A percentile compares a stretch with the other conserved stretches of the same genome.
phyloP scores from a whole-genome alignment of 768 basidiomycete species.

The Suillus alpinus region DNA sequence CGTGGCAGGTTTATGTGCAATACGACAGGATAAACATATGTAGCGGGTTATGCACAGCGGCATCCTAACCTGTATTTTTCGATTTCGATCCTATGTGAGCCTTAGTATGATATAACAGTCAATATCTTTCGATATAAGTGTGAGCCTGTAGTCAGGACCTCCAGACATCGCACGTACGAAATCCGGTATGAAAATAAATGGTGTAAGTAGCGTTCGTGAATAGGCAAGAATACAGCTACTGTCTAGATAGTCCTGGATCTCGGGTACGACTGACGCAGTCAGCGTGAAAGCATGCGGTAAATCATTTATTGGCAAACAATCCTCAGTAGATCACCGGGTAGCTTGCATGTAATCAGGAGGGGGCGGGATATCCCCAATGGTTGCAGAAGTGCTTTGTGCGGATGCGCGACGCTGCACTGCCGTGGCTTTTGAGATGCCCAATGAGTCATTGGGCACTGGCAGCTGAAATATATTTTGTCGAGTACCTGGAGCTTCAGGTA shows the following conservation, averaged over 20 bases:
- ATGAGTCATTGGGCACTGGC: slow-evolving; percentile 1
- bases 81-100: too few relatives aligned
- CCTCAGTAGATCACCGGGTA: background rate
- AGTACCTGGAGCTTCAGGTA: slow-evolving; percentile 22
- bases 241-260: background rate
- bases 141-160: background rate
- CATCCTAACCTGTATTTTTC: background rate
- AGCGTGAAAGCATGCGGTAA: background rate
- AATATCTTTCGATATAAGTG: background rate
- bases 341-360: slow-evolving; percentile 26
- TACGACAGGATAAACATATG: background rate
- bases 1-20: too few relatives aligned
- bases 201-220: background rate
- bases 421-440: background rate
- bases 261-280: background rate
- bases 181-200: background rate
- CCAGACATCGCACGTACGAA: background rate
- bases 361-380: slow-evolving; percentile 15
- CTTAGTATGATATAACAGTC: background rate
- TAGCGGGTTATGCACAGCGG: background rate
- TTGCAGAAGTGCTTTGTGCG: slow-evolving; percentile 13
- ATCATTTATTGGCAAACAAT: background rate
- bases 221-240: background rate
- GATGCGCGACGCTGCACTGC: slow-evolving; percentile 3
- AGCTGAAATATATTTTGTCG: slow-evolving; percentile 1